Percentiles rank a stretch among this genome's conserved stretches.
Conservation (phyloP, 1,139 yeast genomes). For the Nakaseomyces kungkrabaensis region DNA sequence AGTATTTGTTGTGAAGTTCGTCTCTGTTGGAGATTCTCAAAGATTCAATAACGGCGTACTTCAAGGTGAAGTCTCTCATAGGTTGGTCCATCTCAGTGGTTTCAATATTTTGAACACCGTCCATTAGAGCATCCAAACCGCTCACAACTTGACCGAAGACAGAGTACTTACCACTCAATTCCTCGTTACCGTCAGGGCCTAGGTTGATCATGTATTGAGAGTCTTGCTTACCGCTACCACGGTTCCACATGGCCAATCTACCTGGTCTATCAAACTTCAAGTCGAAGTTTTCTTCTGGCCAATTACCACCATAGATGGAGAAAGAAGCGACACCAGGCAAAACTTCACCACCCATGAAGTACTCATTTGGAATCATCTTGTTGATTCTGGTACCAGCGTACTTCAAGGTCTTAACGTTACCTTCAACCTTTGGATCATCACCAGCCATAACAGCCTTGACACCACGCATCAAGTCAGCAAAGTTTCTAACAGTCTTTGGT, state of each 20-base stretch:
- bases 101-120: conserved; percentile 41
- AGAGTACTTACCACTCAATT: conserved; percentile 62
- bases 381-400: conserved; percentile 53
- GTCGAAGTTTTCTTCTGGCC: conserved; percentile 59
- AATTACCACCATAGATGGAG: conserved; percentile 56
- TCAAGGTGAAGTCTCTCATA: conserved; percentile 36
- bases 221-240: conserved; percentile 66
- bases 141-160: conserved; percentile 67
- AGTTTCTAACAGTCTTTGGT: conserved; percentile 64
- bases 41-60: conserved; percentile 15
- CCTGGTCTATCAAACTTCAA: conserved; percentile 58
- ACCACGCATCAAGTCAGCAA: conserved; percentile 49
- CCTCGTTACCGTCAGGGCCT: conserved; percentile 45
- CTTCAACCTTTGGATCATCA: conserved; percentile 28
- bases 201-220: conserved; percentile 66
- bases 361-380: conserved; percentile 54
- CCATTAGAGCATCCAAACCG: conserved; percentile 49
- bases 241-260: conserved; percentile 66
- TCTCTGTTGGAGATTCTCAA: conserved; percentile 11
- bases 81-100: conserved; percentile 35
- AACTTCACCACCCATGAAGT: conserved; percentile 76
- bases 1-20: conserved; percentile 15
- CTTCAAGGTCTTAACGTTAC: conserved; percentile 48
- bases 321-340: conserved; percentile 83
- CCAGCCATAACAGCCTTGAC: conserved; percentile 36